Base-by-base conservation (phyloP, 345 rosid species). In the Lagerstroemia speciosa region DNA sequence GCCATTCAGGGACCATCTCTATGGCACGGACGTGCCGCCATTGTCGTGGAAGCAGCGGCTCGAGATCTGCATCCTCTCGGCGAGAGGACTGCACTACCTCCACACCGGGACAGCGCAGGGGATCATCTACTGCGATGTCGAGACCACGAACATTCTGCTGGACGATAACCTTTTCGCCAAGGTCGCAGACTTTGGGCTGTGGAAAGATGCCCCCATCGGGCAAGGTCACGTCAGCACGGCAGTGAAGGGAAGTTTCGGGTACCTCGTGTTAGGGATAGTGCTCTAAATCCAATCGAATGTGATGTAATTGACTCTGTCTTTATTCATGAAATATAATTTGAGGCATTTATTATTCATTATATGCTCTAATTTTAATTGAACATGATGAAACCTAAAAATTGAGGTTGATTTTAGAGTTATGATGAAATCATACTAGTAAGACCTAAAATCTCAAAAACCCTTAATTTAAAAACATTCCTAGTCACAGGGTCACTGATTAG, bases 121-220 rank as follows among this genome's bases (percentile, higher is more conserved):
- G 3, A 66, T 72, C 37, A 72, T 41, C 60, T 36, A 30, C 19
- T n/a, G 66, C 17, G 66, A 72, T 4, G 74, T 41, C 16, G 66
- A 72, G 64, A 66, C 43, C 16, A 66, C 74, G 17, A 58, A 57
- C 33, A 66, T 57, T 26, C 34, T 72, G 43, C 55, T 66, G 0
- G 74, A 55, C 19, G 66, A 72, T 17, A 66, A 32, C 65, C 45
- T 72, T 32, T 31, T 57, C 5, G 70, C 74, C 48, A 72, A 66
- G 70, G 69, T 72, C 14, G 70, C 70, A 2, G 65, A 72, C 66
- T 66, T 32, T 26, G 74, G 74, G 33, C 70, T 66, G n/a, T 66
- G 46, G 0, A 55, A 66, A 65, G 66, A 72, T n/a, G 74, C 66
- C 3, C 70, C 70, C 15, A 30, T 22, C 45, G 74, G 74, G 5